Evolutionary conservation across 805 yeast species (phyloP).

Genomic region (Debaryomyces prosopidis): DNA sequence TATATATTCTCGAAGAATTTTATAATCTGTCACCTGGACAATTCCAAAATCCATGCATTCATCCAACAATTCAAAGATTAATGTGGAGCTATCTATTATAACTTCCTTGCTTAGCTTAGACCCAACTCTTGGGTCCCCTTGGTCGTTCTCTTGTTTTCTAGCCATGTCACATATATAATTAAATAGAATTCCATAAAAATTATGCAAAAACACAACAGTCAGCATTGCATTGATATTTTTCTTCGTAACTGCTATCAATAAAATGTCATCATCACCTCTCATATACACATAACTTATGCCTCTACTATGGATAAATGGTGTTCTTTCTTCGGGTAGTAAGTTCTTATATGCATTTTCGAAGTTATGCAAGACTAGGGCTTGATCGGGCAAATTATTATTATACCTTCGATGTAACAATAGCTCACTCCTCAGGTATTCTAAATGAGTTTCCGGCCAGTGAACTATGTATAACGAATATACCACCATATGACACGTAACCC

Average conservation of each 20-base stretch:
- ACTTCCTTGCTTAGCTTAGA: constrained; percentile 55
- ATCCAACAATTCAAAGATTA: constrained; percentile 80
- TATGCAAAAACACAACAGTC: constrained; percentile 53
- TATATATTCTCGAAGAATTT: constrained; percentile 75
- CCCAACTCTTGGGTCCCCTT: constrained; percentile 13
- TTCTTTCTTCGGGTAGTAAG: constrained; percentile 18
- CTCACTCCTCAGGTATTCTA: constrained; percentile 27
- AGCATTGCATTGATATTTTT: constrained; percentile 59
- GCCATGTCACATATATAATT: constrained; percentile 23
- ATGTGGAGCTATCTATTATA: constrained; percentile 69
- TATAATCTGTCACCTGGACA: constrained; percentile 81
- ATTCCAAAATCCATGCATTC: constrained; percentile 89
- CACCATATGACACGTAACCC: constrained; percentile 19
- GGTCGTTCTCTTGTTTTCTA: not conserved
- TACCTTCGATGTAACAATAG: constrained; percentile 35
- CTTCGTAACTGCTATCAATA: constrained; percentile 41
- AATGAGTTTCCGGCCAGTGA: constrained; percentile 31
- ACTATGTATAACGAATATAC: constrained; percentile 39
- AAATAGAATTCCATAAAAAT: constrained; percentile 27
- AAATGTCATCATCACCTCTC: constrained; percentile 43
- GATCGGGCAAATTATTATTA: constrained; percentile 30
- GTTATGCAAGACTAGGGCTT: constrained; percentile 19
- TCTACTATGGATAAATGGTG: constrained; percentile 46
- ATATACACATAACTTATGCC: constrained; percentile 60
- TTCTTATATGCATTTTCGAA: constrained; percentile 25